Base-by-base conservation (phyloP, 2,329 filamentous ascomycete genomes). In the Colletotrichum acutatum region DNA sequence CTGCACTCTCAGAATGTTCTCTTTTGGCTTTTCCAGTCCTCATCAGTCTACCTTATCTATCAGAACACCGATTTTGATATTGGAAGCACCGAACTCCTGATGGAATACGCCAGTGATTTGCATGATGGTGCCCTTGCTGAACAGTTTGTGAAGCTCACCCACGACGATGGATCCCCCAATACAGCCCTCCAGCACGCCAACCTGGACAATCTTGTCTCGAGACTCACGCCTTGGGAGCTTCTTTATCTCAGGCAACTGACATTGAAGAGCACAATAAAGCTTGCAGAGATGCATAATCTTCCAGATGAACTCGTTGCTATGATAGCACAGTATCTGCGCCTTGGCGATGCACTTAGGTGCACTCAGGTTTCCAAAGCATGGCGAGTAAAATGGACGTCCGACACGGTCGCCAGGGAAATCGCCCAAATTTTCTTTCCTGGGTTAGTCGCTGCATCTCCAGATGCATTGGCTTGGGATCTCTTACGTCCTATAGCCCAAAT, bases 161-260 rank as follows among this genome's bases (percentile, higher is more conserved):
- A 7, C 6, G 19, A 28, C 14, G 46, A 68, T 22, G 19, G 28
- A 28, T 34, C 32, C 11, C 64, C 59, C 14, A 60, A 66, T 4
- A 9, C 42, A 9, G 5, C 14, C 4, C 53, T 57, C 3, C 49
- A 67, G 6, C 69, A 58, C 22, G 67, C 53, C 9, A 70, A 67
- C 30, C 49, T 75, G 1, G 46, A 60, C 11, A 42, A 66, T n/a
- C 37, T 76, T n/a, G 42, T 75, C 26, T 26, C 60, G 2, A 26
- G 2, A 16, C 49, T 76, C 7, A 59, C 67, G 9, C 67, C 74
- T 1, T 71, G 64, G 65, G 75, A 76, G 12, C 24, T 74, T 5
- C 14, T 74, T 2, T 28, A 71, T 19, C 61, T 76, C 7, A 24
- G 57, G 12, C n/a, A 19, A 19, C 9, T 63, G 30, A 9, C 62